phyloP scores from a whole-genome alignment of 371 early-diverging fungal species.

The Mucor lusitanicus region DNA sequence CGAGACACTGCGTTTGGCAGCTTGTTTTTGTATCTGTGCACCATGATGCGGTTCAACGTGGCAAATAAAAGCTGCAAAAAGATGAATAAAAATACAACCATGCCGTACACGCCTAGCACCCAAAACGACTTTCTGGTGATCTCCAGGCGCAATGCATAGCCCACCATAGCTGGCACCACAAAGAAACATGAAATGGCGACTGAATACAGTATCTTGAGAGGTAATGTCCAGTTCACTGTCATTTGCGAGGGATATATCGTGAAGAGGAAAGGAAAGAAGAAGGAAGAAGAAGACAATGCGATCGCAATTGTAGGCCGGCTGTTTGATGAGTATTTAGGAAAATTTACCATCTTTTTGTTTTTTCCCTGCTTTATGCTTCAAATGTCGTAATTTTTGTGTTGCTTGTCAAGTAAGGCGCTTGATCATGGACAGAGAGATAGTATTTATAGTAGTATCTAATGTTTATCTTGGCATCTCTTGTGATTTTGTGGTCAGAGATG shows the following conservation, averaged over 20 bases:
- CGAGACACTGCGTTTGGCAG: constrained; percentile 6
- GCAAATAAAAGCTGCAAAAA: constrained; percentile 45
- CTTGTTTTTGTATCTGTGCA: constrained; percentile 16
- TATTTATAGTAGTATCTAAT: no score
- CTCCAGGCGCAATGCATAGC: constrained; percentile 40
- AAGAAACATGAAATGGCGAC: constrained; percentile 40
- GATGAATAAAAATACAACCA: constrained; percentile 42
- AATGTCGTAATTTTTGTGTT: neutral
- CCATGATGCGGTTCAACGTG: constrained; percentile 37
- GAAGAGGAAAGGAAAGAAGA: neutral
- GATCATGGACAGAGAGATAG: neutral
- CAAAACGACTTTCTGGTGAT: constrained; percentile 31
- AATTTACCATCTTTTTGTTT: neutral
- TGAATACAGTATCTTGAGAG: constrained; percentile 46
- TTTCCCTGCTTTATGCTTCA: neutral
- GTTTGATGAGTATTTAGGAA: constrained; percentile 1
- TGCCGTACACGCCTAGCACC: constrained; percentile 50
- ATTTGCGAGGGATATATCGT: neutral
- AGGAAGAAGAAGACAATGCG: neutral
- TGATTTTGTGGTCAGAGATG: neutral
- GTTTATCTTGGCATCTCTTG: neutral
- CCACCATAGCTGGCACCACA: constrained; percentile 47
- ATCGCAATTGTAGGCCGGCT: neutral
- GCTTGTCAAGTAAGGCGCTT: neutral
- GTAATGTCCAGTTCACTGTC: constrained; percentile 35